A percentile compares a stretch with the other conserved stretches of the same genome.
These are phyloP conservation scores for Tephrocybe sp. DNA, from an alignment of 768 basidiomycete species.

Conservation along the genomic window DNA sequence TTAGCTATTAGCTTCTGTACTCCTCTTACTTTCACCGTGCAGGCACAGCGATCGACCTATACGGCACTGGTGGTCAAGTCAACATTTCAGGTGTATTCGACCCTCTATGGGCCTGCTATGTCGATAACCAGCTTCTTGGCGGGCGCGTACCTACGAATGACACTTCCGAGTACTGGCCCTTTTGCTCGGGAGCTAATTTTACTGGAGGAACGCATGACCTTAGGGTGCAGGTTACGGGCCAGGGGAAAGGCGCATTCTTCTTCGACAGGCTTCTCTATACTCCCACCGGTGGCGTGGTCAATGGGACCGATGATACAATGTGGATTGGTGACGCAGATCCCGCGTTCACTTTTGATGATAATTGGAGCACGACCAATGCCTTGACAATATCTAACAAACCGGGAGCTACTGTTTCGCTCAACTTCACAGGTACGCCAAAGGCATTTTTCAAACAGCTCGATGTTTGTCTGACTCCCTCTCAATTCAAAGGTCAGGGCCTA, in stretches of 20 bases:
- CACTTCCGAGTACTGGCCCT: not conserved
- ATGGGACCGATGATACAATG: not conserved
- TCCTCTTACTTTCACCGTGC: not conserved
- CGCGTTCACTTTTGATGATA: not conserved
- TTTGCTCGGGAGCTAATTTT: not conserved
- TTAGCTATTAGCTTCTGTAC: not conserved
- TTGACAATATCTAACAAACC: not conserved
- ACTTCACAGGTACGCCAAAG: not conserved
- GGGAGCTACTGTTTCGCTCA: not conserved
- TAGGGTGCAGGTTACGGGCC: not conserved
- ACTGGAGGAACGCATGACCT: not conserved
- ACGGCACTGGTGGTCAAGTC: not conserved
- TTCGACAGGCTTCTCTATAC: not conserved
- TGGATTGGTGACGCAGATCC: not conserved
- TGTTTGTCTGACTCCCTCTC: too few relatives aligned
- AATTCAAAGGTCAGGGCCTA: not conserved
- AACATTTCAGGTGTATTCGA: not conserved
- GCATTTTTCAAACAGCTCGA: not conserved
- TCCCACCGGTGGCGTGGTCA: not conserved
- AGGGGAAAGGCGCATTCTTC: not conserved
- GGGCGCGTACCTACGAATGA: not conserved
- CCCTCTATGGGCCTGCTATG: not conserved
- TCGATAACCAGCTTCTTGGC: not conserved
- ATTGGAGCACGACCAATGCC: not conserved
- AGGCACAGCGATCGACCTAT: not conserved